Evolutionary conservation across 768 basidiomycete genomes (phyloP), one percentile per base, ranked within the genome.

Genomic region (Rhizopogon sp.): DNA sequence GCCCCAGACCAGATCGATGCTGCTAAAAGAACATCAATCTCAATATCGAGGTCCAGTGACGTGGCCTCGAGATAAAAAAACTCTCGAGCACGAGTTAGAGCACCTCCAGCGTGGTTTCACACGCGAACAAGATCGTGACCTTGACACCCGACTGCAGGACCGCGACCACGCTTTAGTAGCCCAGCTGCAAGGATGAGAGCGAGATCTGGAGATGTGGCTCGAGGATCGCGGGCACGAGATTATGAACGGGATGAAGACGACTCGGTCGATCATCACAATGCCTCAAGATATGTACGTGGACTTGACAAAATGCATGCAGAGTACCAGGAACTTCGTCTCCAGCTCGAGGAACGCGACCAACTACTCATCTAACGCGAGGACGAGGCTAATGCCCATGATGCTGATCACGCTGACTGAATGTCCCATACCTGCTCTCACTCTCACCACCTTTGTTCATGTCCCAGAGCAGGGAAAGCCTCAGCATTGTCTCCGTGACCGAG

Each of bases 1-100:
- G 88, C 90, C 0, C 93, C 93, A 0, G 93, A 96, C 67, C 89
- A 97, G 65, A 89, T 95, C 67, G 90, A 97, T 64, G 88, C 89
- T 6, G 89, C 88, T 91, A 94, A 62, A 90, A 95, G 70, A 96
- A 96, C 63, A 90, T 93, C 64, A 87, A 86, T 58, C 85, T 96
- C 66, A 96, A 96, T 72, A 87, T 94, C 61, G 91, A 94, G 67
- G 90, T 93, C 1, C 89, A 93, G 61, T 85, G 91, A 64, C 84
- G 90, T 2, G 87, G 90, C 11, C 84, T 90, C 74, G 94, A 96
- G 71, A 81, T 93, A 64, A 96, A 96, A 78, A 91, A 90, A 67
- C 77, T 92, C 57, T 90, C 14, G 88, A 95, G 66, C 81, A 83
- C 53, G 90, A 93, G 62, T 72, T 93, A 33, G 87, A 90, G 52